Evolutionary conservation across 2,329 filamentous ascomycete species (phyloP), one percentile per base, ranked within the genome.

Genomic region (Ceratocystis ficicola): DNA sequence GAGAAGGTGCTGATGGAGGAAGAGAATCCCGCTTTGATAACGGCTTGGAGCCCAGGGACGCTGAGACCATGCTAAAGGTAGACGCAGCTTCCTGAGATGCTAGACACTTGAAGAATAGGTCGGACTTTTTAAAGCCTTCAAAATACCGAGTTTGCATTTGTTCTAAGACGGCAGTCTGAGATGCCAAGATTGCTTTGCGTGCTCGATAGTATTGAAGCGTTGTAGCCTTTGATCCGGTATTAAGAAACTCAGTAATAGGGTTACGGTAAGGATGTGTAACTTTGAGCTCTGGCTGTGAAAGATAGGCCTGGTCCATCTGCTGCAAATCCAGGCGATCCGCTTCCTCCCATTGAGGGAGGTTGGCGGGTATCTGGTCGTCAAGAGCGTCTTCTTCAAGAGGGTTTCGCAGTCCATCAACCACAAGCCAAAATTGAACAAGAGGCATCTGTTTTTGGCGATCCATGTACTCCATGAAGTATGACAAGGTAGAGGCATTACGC

Each of bases 401-500:
- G 71, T 95, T 96, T 52, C 95, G 88, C 71, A 97, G 90, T 0
- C 94, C 93, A 76, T 99, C 94, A 5, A 97, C 94, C 2, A 97
- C 94, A 50, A 99, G 86, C 91, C 93, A 99, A 75, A 97, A 99
- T 72, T 99, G 94, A 5, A 99, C 92, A 60, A 96, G 78, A 15
- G 88, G 83, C 87, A 97, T 93, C 30, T 93, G 80, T 17, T 83
- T 82, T 73, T 92, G 88, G 52, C 94, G 86, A 73, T 99, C 94
- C 94, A 99, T 99, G 72, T 91, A 97, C 73, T 99, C 94, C 94
- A 99, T 99, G 77, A 99, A 97, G 73, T 96, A 99, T 1, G 94
- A 97, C 7, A 99, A 80, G 0, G 90, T 93, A 0, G 93, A 88
- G 1, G 94, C 84, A 74, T 95, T 91, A 70, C 92, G 88, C 67